Percentiles rank a stretch among this genome's conserved stretches.
phyloP scores from a whole-genome alignment of 2,329 filamentous ascomycete species.

The Cladosporium velox region DNA sequence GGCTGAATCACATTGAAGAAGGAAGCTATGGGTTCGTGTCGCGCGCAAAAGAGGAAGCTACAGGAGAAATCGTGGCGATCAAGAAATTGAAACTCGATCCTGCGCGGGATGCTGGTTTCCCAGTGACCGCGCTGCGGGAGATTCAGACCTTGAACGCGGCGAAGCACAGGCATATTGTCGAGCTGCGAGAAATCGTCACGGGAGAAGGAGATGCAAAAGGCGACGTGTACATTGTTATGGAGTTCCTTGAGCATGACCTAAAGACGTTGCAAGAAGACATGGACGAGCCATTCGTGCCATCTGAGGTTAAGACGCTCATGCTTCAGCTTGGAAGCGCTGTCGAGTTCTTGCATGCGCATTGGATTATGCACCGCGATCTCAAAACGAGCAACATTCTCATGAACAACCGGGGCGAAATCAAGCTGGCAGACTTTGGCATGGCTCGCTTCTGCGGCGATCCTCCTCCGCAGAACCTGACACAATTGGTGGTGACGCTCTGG shows the following conservation, averaged over 20 bases:
- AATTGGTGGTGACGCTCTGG: conserved; percentile 95
- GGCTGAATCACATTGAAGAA: conserved; percentile 95
- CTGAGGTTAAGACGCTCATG: conserved; percentile 88
- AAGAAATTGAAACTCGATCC: conserved; percentile 91
- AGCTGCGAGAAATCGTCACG: conserved; percentile 74
- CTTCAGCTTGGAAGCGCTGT: conserved; percentile 79
- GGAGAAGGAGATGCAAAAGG: conserved; percentile 38
- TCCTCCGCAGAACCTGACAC: conserved; percentile 72
- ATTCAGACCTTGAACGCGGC: conserved; percentile 87
- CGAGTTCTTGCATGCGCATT: conserved; percentile 81
- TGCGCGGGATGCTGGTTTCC: conserved; percentile 72
- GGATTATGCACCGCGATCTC: conserved; percentile 86
- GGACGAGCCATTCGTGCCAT: conserved; percentile 88
- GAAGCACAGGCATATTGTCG: conserved; percentile 78
- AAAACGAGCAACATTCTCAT: conserved; percentile 94
- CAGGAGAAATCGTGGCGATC: conserved; percentile 80
- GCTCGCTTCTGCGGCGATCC: conserved; percentile 85
- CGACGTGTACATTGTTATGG: conserved; percentile 89
- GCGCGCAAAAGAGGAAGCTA: conserved; percentile 71
- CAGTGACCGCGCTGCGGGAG: conserved; percentile 88
- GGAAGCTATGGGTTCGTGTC: conserved; percentile 95
- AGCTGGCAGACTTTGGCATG: conserved; percentile 98
- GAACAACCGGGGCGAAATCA: conserved; percentile 91
- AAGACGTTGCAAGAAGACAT: conserved; percentile 92
- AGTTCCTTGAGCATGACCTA: conserved; percentile 96